Evolutionary conservation across 495 filamentous ascomycete species (phyloP).

Genomic region (Daldinia decipiens): DNA sequence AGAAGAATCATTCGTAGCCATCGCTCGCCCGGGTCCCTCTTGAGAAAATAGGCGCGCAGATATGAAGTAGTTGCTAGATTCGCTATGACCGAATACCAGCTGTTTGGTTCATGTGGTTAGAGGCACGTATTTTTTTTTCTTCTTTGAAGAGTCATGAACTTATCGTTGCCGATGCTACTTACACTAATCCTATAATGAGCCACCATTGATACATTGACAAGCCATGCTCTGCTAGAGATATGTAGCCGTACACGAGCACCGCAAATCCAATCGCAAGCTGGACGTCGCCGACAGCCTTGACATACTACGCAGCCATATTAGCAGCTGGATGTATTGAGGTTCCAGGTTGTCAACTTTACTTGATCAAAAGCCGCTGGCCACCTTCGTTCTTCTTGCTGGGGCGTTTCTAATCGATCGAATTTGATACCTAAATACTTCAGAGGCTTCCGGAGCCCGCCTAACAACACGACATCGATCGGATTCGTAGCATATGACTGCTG

Average conservation of each 20-base stretch:
- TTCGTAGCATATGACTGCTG: conserved; percentile 28
- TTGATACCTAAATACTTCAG: conserved; percentile 35
- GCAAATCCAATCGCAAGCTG: conserved; percentile 41
- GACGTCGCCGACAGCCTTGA: conserved; percentile 37
- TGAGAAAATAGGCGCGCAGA: conserved; percentile 34
- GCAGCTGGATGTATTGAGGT: conserved; percentile 2
- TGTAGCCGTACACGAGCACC: conserved; percentile 34
- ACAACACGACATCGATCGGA: conserved; percentile 37
- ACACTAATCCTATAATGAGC: conserved; percentile 43
- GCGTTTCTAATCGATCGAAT: conserved; percentile 11
- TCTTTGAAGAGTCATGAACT: background rate
- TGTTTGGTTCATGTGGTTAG: conserved; percentile 19
- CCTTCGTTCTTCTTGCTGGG: conserved; percentile 15
- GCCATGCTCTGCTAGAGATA: conserved; percentile 29
- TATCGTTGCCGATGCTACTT: conserved; percentile 22
- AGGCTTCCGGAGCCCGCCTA: conserved; percentile 38
- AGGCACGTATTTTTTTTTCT: background rate
- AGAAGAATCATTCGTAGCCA: conserved; percentile 34
- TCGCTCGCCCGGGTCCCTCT: conserved; percentile 35
- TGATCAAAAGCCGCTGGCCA: conserved; percentile 39
- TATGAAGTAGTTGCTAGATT: conserved; percentile 40
- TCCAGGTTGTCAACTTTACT: conserved; percentile 19
- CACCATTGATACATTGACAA: conserved; percentile 44
- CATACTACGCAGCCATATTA: conserved; percentile 33
- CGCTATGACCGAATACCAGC: conserved; percentile 42